Evolutionary conservation across 2,329 filamentous ascomycete species (phyloP).

Genomic region (Ascochyta fabae): DNA sequence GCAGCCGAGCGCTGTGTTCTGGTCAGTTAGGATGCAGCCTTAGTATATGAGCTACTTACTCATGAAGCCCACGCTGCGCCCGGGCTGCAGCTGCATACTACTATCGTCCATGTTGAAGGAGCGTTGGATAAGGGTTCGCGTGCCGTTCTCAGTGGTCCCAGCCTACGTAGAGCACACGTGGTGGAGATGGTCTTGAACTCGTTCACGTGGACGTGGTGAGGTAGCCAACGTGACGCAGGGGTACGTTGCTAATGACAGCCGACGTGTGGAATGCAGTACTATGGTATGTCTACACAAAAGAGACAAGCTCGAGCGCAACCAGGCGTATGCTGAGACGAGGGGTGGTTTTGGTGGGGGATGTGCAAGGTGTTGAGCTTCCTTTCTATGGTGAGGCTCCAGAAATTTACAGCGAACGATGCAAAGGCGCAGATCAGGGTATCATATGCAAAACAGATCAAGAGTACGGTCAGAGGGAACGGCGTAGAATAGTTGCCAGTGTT

Average conservation of each 20-base stretch:
- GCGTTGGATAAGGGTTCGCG: slow-evolving; percentile 2
- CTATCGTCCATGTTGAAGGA: slow-evolving; percentile 38
- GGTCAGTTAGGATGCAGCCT: slow-evolving; percentile 15
- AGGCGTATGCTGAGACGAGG: slow-evolving; percentile 4
- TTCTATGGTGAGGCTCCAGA: neutral
- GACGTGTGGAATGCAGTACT: neutral
- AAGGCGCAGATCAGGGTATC: neutral
- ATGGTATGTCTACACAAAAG: neutral
- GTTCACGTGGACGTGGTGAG: slow-evolving; percentile 32
- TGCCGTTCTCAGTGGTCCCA: slow-evolving; percentile 16
- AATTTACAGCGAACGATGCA: neutral
- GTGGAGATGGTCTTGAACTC: slow-evolving; percentile 27
- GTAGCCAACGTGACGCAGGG: neutral
- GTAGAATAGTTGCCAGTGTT: neutral
- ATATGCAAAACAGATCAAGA: neutral
- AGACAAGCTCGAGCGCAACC: neutral
- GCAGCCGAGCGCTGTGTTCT: slow-evolving; percentile 75
- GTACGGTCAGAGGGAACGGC: neutral
- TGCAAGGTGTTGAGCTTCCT: neutral
- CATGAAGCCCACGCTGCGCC: slow-evolving; percentile 49
- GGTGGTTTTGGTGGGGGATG: neutral
- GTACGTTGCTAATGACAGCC: neutral
- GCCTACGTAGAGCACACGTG: neutral
- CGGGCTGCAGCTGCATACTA: slow-evolving; percentile 39
- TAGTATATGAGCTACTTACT: slow-evolving; percentile 31